A percentile compares a stretch with the other conserved stretches of the same genome.
Evolutionary conservation across 1,139 yeast genomes (phyloP).

Genomic region (Taiozyma sp.): DNA sequence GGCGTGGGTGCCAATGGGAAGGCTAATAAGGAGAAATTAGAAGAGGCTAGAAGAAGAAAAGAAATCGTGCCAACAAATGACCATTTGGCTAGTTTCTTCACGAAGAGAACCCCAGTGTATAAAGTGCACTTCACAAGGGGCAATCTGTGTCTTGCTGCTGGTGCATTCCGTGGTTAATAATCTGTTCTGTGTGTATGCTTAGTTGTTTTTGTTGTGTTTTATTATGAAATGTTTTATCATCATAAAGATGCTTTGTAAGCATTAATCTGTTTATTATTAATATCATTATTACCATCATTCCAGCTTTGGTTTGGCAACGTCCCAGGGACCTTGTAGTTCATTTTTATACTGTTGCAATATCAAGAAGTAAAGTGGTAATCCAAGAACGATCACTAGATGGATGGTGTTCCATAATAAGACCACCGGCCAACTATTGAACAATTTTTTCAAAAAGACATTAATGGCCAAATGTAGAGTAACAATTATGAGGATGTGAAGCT

Average conservation of each 20-base stretch:
- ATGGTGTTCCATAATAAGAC: conserved; percentile 13
- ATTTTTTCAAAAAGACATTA: not conserved
- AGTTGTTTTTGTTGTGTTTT: not conserved
- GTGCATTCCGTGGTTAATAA: conserved; percentile 55
- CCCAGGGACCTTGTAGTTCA: conserved; percentile 94
- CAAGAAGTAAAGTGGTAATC: conserved; percentile 66
- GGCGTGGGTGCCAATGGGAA: conserved; percentile 25
- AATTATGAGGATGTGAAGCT: not conserved
- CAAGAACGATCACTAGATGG: conserved; percentile 38
- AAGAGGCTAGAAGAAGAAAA: conserved; percentile 44
- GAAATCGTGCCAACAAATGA: conserved; percentile 81
- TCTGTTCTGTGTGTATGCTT: not conserved
- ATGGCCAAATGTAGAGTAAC: not conserved
- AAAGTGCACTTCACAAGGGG: conserved; percentile 89
- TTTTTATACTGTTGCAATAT: conserved; percentile 77
- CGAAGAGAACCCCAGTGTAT: conserved; percentile 92
- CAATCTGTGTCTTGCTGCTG: conserved; percentile 89
- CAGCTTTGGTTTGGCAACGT: conserved; percentile 68
- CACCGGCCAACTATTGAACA: conserved; percentile 18
- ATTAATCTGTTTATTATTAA: not conserved
- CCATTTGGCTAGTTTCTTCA: conserved; percentile 90
- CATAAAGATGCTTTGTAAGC: not conserved
- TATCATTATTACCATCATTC: not conserved
- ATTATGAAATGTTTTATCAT: not conserved
- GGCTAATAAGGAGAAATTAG: conserved; percentile 34